Conservation (phyloP, 352 stramenopile genomes). For the Phytopythium boreale region DNA sequence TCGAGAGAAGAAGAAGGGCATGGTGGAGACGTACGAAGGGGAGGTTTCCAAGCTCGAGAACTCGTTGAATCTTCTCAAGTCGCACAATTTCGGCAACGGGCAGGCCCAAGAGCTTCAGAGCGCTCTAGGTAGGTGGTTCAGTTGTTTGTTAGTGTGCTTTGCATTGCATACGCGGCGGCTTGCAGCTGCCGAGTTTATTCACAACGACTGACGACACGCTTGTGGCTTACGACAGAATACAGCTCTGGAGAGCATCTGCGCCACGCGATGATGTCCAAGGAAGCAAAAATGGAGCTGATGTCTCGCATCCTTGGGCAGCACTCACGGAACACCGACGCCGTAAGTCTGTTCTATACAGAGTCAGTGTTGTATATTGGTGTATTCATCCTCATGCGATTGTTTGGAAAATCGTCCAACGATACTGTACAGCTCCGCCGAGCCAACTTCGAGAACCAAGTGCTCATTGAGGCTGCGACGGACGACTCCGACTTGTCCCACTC, state of each 20-base stretch:
- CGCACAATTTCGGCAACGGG: conserved; percentile 70
- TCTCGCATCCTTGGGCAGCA: conserved; percentile 76
- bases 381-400: not conserved
- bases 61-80: conserved; percentile 73
- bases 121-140: conserved; percentile 54
- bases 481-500: conserved; percentile 57
- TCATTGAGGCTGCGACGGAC: conserved; percentile 60
- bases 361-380: not conserved
- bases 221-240: conserved; percentile 40
- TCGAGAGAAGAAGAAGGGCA: conserved; percentile 86
- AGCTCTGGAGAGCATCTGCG: conserved; percentile 73
- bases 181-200: not conserved
- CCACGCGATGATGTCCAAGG: conserved; percentile 81
- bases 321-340: conserved; percentile 66
- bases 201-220: not conserved
- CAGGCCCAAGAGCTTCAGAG: conserved; percentile 62
- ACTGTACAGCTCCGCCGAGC: conserved; percentile 58
- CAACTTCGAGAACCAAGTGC: conserved; percentile 81
- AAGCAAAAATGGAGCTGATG: conserved; percentile 81
- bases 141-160: not conserved
- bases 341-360: conserved; percentile 22
- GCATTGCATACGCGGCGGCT: not conserved
- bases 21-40: conserved; percentile 85
- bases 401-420: too few species aligned
- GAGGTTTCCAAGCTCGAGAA: conserved; percentile 88